A percentile compares a stretch with the other conserved stretches of the same genome.
phyloP scores from a whole-genome alignment of 1,284 basidiomycete genomes.

The Athelia sp. region DNA sequence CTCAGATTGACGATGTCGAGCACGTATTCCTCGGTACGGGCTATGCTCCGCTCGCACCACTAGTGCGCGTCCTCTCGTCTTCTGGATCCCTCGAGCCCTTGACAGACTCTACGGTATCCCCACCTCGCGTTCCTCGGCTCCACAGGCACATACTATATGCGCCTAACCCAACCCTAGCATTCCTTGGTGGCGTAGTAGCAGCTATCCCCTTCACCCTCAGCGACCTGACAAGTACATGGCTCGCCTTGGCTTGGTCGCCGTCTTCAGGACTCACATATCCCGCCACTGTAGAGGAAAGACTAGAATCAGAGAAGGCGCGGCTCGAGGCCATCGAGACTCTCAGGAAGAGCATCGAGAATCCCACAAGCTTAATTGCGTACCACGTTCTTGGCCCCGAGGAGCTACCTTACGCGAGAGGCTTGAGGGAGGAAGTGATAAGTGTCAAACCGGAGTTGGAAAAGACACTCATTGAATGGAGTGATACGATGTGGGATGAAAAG shows the following conservation, averaged over 20 bases:
- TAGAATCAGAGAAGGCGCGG: conserved; percentile 30
- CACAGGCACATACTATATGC: conserved; percentile 41
- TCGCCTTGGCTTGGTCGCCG: conserved; percentile 32
- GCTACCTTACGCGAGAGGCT: conserved; percentile 27
- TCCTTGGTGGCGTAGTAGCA: conserved; percentile 33
- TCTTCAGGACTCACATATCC: conserved; percentile 23
- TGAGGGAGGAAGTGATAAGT: conserved; percentile 26
- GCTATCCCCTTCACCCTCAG: conserved; percentile 40
- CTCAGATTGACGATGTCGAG: conserved; percentile 32
- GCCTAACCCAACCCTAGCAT: conserved; percentile 36
- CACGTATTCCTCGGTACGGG: conserved; percentile 38
- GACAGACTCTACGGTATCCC: conserved; percentile 15
- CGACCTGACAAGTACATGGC: conserved; percentile 39
- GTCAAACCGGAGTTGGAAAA: conserved; percentile 24
- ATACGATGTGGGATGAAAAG: neutral
- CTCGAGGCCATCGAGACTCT: conserved; percentile 20
- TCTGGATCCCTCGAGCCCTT: conserved; percentile 11
- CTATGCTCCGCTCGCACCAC: conserved; percentile 34
- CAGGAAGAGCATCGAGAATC: conserved; percentile 23
- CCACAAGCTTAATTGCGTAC: conserved; percentile 33
- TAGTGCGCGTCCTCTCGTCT: conserved; percentile 31
- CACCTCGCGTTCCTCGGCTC: conserved; percentile 33
- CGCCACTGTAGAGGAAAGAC: conserved; percentile 19
- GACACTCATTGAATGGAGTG: neutral
- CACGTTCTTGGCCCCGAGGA: conserved; percentile 31